Evolutionary conservation across 2,329 filamentous ascomycete species (phyloP).

Genomic region (Colletotrichum camelliae): DNA sequence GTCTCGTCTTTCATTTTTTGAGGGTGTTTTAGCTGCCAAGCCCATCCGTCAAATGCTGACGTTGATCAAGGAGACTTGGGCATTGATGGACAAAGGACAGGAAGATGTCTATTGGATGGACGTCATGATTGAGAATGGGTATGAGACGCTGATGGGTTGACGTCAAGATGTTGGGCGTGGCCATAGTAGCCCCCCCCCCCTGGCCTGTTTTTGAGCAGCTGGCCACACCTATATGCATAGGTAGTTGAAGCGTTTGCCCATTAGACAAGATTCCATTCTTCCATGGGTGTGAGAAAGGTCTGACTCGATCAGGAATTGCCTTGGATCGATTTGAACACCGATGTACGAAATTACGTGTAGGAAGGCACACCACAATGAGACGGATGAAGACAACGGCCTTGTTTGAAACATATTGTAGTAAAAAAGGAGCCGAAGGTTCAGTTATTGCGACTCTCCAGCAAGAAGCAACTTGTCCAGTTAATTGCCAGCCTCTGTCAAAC

Average conservation of each 20-base stretch:
- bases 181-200: not conserved
- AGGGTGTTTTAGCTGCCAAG: conserved; percentile 42
- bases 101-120: conserved; percentile 49
- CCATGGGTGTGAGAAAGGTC: not conserved
- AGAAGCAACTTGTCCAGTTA: not conserved
- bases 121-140: conserved; percentile 31
- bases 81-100: conserved; percentile 26
- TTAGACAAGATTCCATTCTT: not conserved
- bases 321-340: not conserved
- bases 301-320: not conserved
- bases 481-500: not conserved
- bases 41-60: conserved; percentile 44
- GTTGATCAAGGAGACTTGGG: conserved; percentile 48
- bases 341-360: not conserved
- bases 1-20: conserved; percentile 42
- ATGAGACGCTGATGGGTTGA: conserved; percentile 27
- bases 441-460: not conserved
- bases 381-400: not conserved
- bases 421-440: not conserved
- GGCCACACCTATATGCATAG: not conserved
- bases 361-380: not conserved
- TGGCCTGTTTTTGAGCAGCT: not conserved
- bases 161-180: not conserved
- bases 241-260: not conserved
- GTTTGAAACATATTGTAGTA: not conserved